A percentile compares a stretch with the other conserved stretches of the same genome.
phyloP scores from a whole-genome alignment of 2,329 filamentous ascomycete species.

The Arthrinium puccinioides region DNA sequence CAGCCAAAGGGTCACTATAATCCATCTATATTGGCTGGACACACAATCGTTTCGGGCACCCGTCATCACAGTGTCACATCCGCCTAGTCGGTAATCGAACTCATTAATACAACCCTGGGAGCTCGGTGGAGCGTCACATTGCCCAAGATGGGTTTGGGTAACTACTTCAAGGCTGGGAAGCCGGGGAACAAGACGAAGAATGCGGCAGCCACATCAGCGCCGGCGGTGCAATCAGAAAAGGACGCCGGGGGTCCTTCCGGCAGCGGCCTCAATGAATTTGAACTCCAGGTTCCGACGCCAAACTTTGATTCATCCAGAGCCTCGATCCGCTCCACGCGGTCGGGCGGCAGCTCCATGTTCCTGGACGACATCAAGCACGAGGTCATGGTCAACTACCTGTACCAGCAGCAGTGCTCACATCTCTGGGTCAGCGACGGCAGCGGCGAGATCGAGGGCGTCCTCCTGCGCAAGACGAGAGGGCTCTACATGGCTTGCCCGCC shows the following conservation, averaged over 20 bases:
- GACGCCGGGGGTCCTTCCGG: constrained; percentile 15
- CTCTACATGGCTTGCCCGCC: constrained; percentile 69
- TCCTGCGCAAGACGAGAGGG: constrained; percentile 60
- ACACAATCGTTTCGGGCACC: no score
- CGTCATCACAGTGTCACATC: no score
- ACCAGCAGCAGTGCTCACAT: constrained; percentile 69
- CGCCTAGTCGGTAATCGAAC: no score
- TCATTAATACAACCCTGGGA: no score
- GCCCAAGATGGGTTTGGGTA: constrained; percentile 49
- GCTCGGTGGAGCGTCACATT: not conserved
- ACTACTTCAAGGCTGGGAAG: constrained; percentile 54
- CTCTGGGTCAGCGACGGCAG: constrained; percentile 67
- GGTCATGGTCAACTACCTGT: constrained; percentile 77
- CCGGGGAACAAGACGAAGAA: constrained; percentile 22
- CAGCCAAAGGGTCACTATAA: no score
- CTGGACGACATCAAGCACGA: constrained; percentile 72
- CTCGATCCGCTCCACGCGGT: constrained; percentile 42
- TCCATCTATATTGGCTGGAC: no score
- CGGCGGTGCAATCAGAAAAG: constrained; percentile 30
- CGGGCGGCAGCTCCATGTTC: constrained; percentile 43
- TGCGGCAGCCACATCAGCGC: constrained; percentile 10
- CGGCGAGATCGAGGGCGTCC: constrained; percentile 63
- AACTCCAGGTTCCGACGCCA: constrained; percentile 41
- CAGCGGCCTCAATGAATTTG: constrained; percentile 31
- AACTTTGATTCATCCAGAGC: constrained; percentile 43